Conservation (phyloP, 1,284 basidiomycete species). For the Ustilago sp. region DNA sequence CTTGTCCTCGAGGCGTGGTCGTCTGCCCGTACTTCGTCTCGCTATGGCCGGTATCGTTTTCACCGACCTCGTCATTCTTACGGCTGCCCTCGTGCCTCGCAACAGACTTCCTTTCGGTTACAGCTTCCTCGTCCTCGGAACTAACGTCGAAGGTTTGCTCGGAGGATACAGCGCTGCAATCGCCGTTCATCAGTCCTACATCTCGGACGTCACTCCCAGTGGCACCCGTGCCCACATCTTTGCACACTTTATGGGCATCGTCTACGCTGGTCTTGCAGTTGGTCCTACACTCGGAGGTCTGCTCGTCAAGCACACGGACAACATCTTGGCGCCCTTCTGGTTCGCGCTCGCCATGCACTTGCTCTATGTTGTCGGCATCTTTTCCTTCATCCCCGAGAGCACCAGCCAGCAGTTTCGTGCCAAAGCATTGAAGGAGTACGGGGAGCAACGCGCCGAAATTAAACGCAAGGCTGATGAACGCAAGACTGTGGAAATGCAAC, state of each 20-base stretch:
- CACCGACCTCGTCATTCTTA: conserved; percentile 74
- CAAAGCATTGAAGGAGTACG: conserved; percentile 48
- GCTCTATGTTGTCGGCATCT: conserved; percentile 52
- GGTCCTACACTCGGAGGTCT: conserved; percentile 65
- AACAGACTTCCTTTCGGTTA: conserved; percentile 72
- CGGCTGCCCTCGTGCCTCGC: conserved; percentile 43
- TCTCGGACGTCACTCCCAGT: conserved; percentile 70
- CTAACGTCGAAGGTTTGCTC: conserved; percentile 82
- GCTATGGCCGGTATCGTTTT: conserved; percentile 79
- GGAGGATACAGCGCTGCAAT: conserved; percentile 87
- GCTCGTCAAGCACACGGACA: conserved; percentile 57
- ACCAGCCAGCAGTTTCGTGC: conserved; percentile 43
- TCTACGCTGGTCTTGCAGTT: conserved; percentile 62
- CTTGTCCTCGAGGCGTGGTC: conserved; percentile 81
- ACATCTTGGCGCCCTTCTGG: conserved; percentile 58
- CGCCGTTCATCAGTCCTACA: conserved; percentile 83
- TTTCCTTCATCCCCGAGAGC: conserved; percentile 64
- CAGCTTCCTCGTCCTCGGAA: conserved; percentile 83
- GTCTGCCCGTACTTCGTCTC: conserved; percentile 80
- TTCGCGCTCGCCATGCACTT: conserved; percentile 52
- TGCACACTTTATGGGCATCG: conserved; percentile 58
- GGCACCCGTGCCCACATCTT: conserved; percentile 64
- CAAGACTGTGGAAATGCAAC: conserved; percentile 42
- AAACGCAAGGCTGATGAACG: conserved; percentile 44
- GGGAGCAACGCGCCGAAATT: conserved; percentile 30